Conservation (phyloP, 2,329 filamentous ascomycete species). For the Pleomassaria siparia region DNA sequence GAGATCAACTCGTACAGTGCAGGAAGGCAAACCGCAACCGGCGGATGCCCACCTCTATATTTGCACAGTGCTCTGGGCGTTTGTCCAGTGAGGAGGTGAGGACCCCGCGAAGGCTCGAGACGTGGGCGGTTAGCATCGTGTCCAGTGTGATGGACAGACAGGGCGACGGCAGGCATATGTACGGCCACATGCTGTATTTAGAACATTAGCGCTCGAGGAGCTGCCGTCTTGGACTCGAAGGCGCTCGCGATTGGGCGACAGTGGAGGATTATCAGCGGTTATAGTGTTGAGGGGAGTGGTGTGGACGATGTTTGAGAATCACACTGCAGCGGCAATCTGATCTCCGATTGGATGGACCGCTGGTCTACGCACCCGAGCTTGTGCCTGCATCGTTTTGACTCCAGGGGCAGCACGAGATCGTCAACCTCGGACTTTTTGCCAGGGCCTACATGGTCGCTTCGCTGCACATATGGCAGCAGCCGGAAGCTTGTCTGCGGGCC, state of each 20-base stretch:
- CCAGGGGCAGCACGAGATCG: conserved; percentile 13
- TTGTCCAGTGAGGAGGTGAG: conserved; percentile 23
- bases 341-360: conserved; percentile 25
- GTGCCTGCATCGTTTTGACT: conserved; percentile 27
- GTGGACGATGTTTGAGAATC: conserved; percentile 12
- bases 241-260: conserved; percentile 33
- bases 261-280: conserved; percentile 30
- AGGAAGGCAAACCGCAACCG: conserved; percentile 12
- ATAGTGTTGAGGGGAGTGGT: conserved; percentile 29
- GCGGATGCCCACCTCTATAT: conserved; percentile 38
- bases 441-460: neutral
- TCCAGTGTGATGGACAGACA: conserved; percentile 27
- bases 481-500: conserved; percentile 5
- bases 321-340: conserved; percentile 30
- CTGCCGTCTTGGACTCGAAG: conserved; percentile 26
- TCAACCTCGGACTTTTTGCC: neutral
- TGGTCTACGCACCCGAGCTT: conserved; percentile 27
- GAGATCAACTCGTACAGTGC: conserved; percentile 31
- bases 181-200: conserved; percentile 30
- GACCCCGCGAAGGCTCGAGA: conserved; percentile 28
- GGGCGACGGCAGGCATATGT: conserved; percentile 20
- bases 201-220: conserved; percentile 26
- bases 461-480: conserved; percentile 17
- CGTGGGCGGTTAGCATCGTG: conserved; percentile 35
- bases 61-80: conserved; percentile 23